phyloP scores from a whole-genome alignment of 352 stramenopile species.

The Phytophthora cryptogea region DNA sequence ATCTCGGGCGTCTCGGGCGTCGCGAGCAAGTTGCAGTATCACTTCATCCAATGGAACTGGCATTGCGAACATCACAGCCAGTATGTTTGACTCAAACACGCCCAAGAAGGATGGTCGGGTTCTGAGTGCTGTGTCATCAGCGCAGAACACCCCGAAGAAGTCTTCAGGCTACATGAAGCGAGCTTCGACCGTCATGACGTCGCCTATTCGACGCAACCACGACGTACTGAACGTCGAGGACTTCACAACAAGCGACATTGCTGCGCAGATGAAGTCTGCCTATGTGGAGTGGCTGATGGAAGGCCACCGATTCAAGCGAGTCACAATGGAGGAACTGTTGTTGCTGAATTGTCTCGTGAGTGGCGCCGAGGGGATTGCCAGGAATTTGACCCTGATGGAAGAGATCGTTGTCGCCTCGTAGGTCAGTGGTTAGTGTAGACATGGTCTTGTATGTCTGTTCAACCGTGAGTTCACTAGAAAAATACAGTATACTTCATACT shows the following conservation, averaged over 20 bases:
- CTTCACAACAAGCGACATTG: slow-evolving; percentile 75
- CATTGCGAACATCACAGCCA: slow-evolving; percentile 39
- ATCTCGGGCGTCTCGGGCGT: slow-evolving; percentile 10
- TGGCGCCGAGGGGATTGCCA: slow-evolving; percentile 75
- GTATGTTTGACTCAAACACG: slow-evolving; percentile 46
- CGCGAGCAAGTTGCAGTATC: slow-evolving; percentile 29
- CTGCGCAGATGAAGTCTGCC: slow-evolving; percentile 67
- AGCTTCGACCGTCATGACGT: slow-evolving; percentile 43
- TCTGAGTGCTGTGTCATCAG: slow-evolving; percentile 32
- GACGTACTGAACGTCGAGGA: slow-evolving; percentile 84
- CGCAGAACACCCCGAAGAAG: slow-evolving; percentile 35
- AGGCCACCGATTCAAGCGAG: slow-evolving; percentile 68
- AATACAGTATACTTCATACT: slow-evolving; percentile 12
- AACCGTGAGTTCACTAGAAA: slow-evolving; percentile 1
- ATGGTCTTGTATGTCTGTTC: not conserved
- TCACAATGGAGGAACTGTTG: slow-evolving; percentile 82
- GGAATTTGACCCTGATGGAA: slow-evolving; percentile 72
- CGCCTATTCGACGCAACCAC: slow-evolving; percentile 75
- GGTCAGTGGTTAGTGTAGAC: not conserved
- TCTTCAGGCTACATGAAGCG: slow-evolving; percentile 15
- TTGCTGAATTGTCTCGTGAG: slow-evolving; percentile 86
- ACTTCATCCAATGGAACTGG: slow-evolving; percentile 38
- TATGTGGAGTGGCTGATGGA: slow-evolving; percentile 87
- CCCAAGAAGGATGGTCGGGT: slow-evolving; percentile 46
- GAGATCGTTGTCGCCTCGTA: slow-evolving; percentile 77